Evolutionary conservation across 352 stramenopile species (phyloP), one percentile per base, ranked within the genome.

Genomic region (Paralagenidium karlingii): DNA sequence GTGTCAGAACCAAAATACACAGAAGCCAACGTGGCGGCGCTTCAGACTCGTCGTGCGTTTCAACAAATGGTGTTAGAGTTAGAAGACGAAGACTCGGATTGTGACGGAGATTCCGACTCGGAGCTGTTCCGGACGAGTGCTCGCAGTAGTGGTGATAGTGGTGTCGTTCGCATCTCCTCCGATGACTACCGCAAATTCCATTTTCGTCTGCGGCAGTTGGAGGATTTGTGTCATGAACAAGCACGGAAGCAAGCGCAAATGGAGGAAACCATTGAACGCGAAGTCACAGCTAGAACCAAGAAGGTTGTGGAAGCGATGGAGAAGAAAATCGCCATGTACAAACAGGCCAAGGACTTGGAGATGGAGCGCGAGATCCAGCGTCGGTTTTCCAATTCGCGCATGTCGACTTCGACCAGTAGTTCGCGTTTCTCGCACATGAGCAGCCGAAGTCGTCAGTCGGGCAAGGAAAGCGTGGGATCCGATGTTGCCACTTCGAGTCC

Each of bases 101-200:
- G 77, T 38, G 57, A 82, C 21, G 57, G 71, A 31, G 69, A 84
- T 42, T 82, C 65, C 24, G 70, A 84, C 24, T 60, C 42, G 18
- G 62, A 68, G 22, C 45, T 47, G 4, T 41, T 26, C 26, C 49
- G 44, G 22, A 40, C 42, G 24, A 34, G 25, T 13, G 40, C 40
- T 7, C 49, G 44, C 24, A 40, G 45, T 25, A 34, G 25, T 13
- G 40, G 43, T 7, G 22, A 45, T 18, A 45, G 36, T 20, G 46
- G 55, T 28, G 54, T 84, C 8, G 56, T 88, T 8, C 53, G 54
- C 19, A 55, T 91, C 16, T 68, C 67, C 16, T 58, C 55, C 10
- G 71, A 87, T 38, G 77, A 91, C 44, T 83, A 84, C 51, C 68
- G 65, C 40, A 80, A 80, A 49, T 87, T 91, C 55, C 77, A 88